phyloP scores from a whole-genome alignment of 23 red algal species.

The Gracilaria gracilis region DNA sequence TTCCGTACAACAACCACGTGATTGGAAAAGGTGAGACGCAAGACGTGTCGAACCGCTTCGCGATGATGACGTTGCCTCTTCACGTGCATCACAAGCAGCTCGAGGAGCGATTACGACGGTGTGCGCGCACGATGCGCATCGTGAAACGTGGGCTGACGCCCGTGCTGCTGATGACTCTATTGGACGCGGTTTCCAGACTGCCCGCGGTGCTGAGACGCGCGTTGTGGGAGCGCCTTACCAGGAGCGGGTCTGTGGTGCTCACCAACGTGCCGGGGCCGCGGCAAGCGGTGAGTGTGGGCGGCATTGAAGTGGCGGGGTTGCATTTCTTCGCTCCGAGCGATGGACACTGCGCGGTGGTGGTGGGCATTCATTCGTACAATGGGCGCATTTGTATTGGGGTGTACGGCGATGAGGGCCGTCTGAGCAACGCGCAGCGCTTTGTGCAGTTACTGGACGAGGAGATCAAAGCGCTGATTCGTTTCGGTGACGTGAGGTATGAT shows the following conservation, averaged over 20 bases:
- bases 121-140: conserved; percentile 19
- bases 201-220: conserved; percentile 5
- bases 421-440: conserved; percentile 27
- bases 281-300: conserved; percentile 27
- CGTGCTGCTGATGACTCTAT: background rate
- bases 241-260: conserved; percentile 29
- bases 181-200: conserved; percentile 23
- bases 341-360: conserved; percentile 50
- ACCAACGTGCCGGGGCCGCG: conserved; percentile 59
- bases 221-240: conserved; percentile 41
- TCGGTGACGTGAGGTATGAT: conserved; percentile 53
- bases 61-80: conserved; percentile 26
- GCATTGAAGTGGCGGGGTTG: conserved; percentile 23
- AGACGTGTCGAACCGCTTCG: conserved; percentile 50
- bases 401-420: conserved; percentile 34
- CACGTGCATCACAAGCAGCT: conserved; percentile 31
- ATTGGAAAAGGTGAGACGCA: background rate
- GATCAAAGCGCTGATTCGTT: conserved; percentile 10
- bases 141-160: conserved; percentile 11
- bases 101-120: conserved; percentile 14
- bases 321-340: conserved; percentile 68
- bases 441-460: conserved; percentile 45
- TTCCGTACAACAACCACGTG: conserved; percentile 44
- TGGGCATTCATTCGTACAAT: conserved; percentile 50
- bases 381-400: conserved; percentile 34